Evolutionary conservation across 2,329 filamentous ascomycete genomes (phyloP).

Genomic region (Claviceps purpurea): DNA sequence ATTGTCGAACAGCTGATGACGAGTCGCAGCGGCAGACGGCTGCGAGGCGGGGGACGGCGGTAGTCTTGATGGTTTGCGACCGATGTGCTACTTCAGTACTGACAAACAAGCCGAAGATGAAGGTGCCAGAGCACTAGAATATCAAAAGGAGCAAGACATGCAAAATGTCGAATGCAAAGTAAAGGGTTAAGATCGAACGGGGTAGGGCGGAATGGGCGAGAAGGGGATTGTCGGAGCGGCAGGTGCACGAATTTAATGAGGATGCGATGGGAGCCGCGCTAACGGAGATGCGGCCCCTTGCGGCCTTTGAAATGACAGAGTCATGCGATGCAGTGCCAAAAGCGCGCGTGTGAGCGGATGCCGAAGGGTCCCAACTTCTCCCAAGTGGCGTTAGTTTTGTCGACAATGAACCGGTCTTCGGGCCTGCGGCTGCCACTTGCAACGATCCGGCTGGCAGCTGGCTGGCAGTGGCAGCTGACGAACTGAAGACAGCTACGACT

Average conservation of each 20-base stretch:
- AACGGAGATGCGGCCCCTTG: background rate
- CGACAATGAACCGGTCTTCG: background rate
- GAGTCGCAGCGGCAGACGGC: background rate
- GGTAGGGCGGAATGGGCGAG: background rate
- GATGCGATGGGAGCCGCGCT: conserved; percentile 1
- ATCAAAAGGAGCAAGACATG: background rate
- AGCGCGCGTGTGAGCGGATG: background rate
- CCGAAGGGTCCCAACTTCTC: background rate
- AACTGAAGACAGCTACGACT: no score
- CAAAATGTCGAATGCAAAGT: background rate
- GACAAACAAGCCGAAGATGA: background rate
- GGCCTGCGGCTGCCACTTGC: background rate
- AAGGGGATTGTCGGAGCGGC: background rate
- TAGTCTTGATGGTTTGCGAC: background rate
- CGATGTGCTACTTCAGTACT: background rate
- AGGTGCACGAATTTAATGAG: conserved; percentile 3
- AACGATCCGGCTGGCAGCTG: background rate
- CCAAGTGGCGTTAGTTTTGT: no score
- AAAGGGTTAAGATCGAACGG: background rate
- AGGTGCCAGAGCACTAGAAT: background rate
- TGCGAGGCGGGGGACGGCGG: background rate
- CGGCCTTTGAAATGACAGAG: conserved; percentile 1
- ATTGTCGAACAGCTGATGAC: background rate
- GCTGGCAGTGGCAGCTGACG: no score
- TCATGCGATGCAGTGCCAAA: background rate